Evolutionary conservation across 495 filamentous ascomycete species (phyloP), one percentile per base, ranked within the genome.

Genomic region (Penicillium canariense): DNA sequence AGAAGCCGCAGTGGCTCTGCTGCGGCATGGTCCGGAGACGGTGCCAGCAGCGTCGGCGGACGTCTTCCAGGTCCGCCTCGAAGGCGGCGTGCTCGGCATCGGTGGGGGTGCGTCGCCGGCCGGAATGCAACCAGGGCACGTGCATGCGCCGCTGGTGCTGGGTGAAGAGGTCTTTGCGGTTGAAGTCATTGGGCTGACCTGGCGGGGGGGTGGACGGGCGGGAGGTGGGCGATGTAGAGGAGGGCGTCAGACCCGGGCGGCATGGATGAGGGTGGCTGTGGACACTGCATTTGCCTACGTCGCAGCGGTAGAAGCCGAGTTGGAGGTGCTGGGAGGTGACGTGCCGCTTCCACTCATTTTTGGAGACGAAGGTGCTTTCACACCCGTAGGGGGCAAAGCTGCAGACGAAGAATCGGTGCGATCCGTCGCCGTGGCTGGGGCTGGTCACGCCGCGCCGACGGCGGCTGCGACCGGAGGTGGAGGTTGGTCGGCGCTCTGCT

Each of bases 281-380:
- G 4, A 77, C 68, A 48, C 73, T 81, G 66, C 88, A 91, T 8
- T 71, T 66, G 34, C 79, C 81, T 22, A 89, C 75, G 50, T 88
- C 81, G 72, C 93, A 97, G 58, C 87, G 80, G 81, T 87, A 97
- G 73, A 87, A 89, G 40, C 84, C 75, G 9, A 91, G 78, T 46
- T 85, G 81, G 30, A 96, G 75, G 66, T 97, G 93, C 65, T 96
- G 87, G 2, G 87, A 87, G 27, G 72, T 73, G 59, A 95, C 84
- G 67, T 97, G 93, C 0, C 93, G 85, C 68, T 97, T 95, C 93
- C 93, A 97, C 68, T 98, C 94, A 62, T 96, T 96, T 68, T 96
- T 96, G 31, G 88, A 91, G 9, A 84, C 85, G 63, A 98, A 97
- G 0, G 84, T 91, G 59, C 88, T 90, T 6, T 67, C 67, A 67